phyloP scores from a whole-genome alignment of 768 basidiomycete species.

The Leucosporidium scottii region DNA sequence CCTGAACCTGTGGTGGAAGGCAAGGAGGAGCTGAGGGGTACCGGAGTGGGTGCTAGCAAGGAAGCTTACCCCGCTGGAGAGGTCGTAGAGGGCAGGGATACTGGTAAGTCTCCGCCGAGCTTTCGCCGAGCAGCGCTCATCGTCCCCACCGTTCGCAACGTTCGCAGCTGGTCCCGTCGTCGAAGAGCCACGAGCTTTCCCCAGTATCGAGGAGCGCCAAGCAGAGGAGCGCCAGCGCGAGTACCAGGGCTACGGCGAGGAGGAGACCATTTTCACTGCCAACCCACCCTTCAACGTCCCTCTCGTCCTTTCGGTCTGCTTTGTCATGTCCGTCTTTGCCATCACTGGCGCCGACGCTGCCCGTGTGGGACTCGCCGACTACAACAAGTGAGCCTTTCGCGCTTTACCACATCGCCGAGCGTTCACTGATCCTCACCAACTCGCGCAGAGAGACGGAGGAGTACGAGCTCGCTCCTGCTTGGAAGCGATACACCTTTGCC shows the following conservation, averaged over 20 bases:
- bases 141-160: too few relatives aligned
- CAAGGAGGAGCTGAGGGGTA: neutral
- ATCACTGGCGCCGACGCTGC: conserved; percentile 22
- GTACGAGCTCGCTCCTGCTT: conserved; percentile 13
- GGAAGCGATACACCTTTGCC: conserved; percentile 23
- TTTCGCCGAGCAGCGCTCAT: too few relatives aligned
- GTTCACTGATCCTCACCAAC: too few relatives aligned
- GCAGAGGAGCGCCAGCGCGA: neutral
- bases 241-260: neutral
- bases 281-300: conserved; percentile 12
- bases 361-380: conserved; percentile 12
- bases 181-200: neutral
- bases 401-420: neutral
- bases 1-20: neutral
- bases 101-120: too few relatives aligned
- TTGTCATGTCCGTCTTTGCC: conserved; percentile 22
- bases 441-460: conserved; percentile 15
- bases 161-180: neutral
- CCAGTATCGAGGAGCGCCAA: neutral
- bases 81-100: neutral
- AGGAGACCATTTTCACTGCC: conserved; percentile 22
- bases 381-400: conserved; percentile 8
- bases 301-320: conserved; percentile 16
- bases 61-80: neutral
- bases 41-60: neutral